Percentiles rank a stretch among this genome's conserved stretches.
Conservation (phyloP, 352 stramenopile genomes). For the Globisporangium middletonii region DNA sequence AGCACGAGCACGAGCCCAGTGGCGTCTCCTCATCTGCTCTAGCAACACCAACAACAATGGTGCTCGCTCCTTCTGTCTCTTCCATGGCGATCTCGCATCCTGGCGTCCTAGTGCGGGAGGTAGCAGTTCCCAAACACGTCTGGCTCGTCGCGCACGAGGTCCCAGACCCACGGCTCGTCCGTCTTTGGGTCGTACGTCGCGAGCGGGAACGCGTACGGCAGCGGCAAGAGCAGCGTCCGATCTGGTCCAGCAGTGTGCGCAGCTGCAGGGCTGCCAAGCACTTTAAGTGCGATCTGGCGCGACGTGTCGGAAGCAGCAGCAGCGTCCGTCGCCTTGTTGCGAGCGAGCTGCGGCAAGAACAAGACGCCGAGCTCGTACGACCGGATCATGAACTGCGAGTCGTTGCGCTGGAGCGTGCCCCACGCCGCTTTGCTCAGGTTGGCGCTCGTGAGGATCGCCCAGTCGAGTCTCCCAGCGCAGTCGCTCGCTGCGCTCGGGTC, state of each 20-base stretch:
- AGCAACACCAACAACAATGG: too few relatives aligned
- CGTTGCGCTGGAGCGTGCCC: conserved; percentile 67
- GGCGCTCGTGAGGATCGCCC: conserved; percentile 71
- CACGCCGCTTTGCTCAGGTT: conserved; percentile 84
- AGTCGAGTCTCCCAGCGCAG: conserved; percentile 36
- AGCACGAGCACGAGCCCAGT: too few relatives aligned
- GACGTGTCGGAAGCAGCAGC: too few relatives aligned
- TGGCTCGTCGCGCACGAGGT: conserved; percentile 54
- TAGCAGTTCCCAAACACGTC: conserved; percentile 74
- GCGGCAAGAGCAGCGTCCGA: conserved; percentile 19
- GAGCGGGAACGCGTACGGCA: conserved; percentile 68
- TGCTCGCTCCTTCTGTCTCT: neutral
- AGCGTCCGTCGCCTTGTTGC: neutral
- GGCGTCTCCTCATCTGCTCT: too few relatives aligned
- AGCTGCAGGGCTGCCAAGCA: conserved; percentile 29
- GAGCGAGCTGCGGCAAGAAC: conserved; percentile 41
- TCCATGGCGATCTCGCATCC: neutral
- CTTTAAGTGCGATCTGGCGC: conserved; percentile 15
- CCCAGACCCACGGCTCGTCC: conserved; percentile 82
- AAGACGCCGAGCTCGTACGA: conserved; percentile 80
- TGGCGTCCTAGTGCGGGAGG: conserved; percentile 24
- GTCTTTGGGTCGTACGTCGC: conserved; percentile 57
- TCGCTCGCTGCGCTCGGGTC: conserved; percentile 19
- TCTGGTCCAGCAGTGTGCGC: neutral
- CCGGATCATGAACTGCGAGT: conserved; percentile 74